These are phyloP conservation scores for Hypocreales sp. DNA, from an alignment of 2,329 filamentous ascomycete species.

Conservation along the genomic window DNA sequence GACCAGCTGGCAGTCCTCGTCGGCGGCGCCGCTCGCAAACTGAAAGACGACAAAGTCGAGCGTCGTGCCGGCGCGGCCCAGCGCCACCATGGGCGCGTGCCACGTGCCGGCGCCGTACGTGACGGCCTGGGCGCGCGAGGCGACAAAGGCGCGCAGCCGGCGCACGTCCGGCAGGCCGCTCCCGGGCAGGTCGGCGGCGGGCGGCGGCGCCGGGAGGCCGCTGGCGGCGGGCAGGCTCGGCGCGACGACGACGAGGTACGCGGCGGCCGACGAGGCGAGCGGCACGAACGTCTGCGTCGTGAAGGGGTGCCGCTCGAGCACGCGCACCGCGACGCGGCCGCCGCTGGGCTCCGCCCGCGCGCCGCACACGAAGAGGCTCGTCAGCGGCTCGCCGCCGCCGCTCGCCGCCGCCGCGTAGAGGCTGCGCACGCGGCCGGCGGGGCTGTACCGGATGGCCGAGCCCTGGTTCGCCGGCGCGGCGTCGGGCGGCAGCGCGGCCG, in stretches of 20 bases:
- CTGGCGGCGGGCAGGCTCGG: constrained; percentile 42
- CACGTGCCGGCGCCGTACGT: constrained; percentile 88
- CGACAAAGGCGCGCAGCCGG: constrained; percentile 62
- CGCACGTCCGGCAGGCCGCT: constrained; percentile 57
- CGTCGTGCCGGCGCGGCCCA: constrained; percentile 42
- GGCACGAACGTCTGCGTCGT: constrained; percentile 91
- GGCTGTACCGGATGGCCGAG: constrained; percentile 71
- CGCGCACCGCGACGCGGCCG: constrained; percentile 26
- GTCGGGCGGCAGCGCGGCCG: constrained; percentile 25
- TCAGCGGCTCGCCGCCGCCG: constrained; percentile 36
- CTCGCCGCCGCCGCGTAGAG: constrained; percentile 54
- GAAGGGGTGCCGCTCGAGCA: constrained; percentile 85
- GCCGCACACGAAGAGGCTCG: constrained; percentile 82
- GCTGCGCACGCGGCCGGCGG: constrained; percentile 60
- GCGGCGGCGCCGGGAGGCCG: constrained; percentile 12
- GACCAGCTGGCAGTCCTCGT: constrained; percentile 83
- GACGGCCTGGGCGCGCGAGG: constrained; percentile 63
- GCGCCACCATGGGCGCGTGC: constrained; percentile 89
- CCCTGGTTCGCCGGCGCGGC: constrained; percentile 65
- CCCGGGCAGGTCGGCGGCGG: constrained; percentile 31
- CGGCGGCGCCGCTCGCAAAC: constrained; percentile 65
- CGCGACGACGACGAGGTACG: constrained; percentile 79
- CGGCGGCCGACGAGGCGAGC: constrained; percentile 33
- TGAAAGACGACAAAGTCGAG: constrained; percentile 85
- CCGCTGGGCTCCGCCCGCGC: constrained; percentile 9